phyloP scores from a whole-genome alignment of 163 green algal genomes.

The Picocystis sp. region DNA sequence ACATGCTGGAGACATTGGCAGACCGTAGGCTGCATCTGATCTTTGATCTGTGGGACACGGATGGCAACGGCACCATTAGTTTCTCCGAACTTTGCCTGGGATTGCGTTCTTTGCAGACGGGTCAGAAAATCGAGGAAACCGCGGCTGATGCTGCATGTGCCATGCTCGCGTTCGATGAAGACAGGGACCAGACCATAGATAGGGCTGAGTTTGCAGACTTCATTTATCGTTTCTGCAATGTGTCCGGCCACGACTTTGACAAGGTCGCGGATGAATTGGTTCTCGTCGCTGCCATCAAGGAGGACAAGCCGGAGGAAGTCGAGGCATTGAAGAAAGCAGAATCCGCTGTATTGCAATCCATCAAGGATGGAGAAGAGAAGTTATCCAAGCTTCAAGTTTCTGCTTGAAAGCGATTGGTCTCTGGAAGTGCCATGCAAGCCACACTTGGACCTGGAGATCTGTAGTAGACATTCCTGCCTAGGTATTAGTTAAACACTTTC shows the following conservation, averaged over 20 bases:
- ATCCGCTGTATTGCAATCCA: no score
- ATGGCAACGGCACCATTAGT: slow-evolving; percentile 1
- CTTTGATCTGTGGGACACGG: not conserved
- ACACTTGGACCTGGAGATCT: no score
- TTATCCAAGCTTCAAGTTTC: no score
- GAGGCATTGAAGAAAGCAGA: no score
- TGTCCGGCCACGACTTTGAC: not conserved
- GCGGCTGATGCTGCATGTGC: not conserved
- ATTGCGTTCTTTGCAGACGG: not conserved
- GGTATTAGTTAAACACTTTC: no score
- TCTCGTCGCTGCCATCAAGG: no score
- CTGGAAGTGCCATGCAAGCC: no score
- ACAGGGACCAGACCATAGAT: not conserved
- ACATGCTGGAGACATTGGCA: no score
- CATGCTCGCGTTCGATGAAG: not conserved
- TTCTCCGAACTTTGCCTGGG: not conserved
- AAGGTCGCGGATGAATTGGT: slow-evolving; percentile 2
- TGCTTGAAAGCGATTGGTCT: no score
- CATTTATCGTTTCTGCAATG: not conserved
- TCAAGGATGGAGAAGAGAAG: no score
- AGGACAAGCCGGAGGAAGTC: no score
- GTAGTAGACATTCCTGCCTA: no score
- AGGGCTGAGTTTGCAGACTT: not conserved
- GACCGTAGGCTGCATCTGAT: not conserved
- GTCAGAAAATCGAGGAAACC: not conserved